Evolutionary conservation across 1,284 basidiomycete species (phyloP), one percentile per base, ranked within the genome.

Genomic region (Irpex rosettiformis): DNA sequence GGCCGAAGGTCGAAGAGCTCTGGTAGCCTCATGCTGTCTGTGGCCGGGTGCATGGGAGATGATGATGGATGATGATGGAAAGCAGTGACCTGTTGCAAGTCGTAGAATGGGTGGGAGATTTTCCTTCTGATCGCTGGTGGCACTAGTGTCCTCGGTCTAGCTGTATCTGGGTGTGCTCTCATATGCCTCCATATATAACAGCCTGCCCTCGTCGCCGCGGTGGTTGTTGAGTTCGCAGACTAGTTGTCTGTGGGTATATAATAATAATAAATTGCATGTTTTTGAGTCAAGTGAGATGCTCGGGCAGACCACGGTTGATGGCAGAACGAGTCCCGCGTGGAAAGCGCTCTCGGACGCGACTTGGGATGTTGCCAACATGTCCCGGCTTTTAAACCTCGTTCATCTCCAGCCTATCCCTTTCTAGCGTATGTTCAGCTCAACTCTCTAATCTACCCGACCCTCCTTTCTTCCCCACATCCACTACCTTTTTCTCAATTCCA

Each of bases 381-480:
- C 48, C 22, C 24, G 48, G 48, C 21, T 37, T 13, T 49, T 27
- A 22, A 52, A 29, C 51, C 59, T 29, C 45, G 47, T 58, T 58
- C 55, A 29, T 57, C 22, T 51, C 56, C 58, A 37, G 52, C 48
- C 55, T 61, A 5, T 21, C 21, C 16, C 33, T 52, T 54, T 61
- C 61, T 65, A 65, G 57, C 62, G 52, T 52, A 43, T 45, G 54
- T 57, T 57, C 58, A 42, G 59, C 52, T 49, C 51, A 51, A 21
- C 24, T 51, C 54, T 60, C 56, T 58, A 54, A 58, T 61, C 42
- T 57, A 57, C 53, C 53, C 48, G 22, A 29, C 48, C 13, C 52
- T 58, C 52, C 37, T 48, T 58, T 47, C 40, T 37, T 52, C 40
- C 52, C 47, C 18, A 53, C 56, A 52, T 51, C 54, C 58, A 51